Percentiles rank a stretch among this genome's conserved stretches.
Conservation (phyloP, 352 stramenopile genomes). For the Phytopythium litorale region DNA sequence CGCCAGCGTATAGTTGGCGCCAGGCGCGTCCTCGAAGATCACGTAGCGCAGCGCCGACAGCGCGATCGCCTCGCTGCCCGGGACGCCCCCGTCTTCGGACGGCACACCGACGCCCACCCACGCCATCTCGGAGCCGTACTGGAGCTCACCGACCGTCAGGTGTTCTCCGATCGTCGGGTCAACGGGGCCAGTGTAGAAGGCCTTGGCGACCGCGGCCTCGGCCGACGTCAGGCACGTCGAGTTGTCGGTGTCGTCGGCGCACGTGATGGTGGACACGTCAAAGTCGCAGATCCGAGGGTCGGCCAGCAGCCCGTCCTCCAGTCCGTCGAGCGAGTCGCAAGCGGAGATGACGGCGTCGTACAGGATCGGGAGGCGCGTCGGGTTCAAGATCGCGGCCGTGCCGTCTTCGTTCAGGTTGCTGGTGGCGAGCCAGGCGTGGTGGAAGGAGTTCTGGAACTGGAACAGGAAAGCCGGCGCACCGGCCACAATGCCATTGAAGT, state of each 20-base stretch:
- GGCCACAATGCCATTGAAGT: slow-evolving; percentile 39
- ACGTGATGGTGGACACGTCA: slow-evolving; percentile 25
- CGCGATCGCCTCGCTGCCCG: slow-evolving; percentile 28
- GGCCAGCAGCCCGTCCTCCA: slow-evolving; percentile 32
- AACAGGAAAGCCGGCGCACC: slow-evolving; percentile 36
- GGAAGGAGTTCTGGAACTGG: slow-evolving; percentile 37
- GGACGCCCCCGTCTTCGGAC: slow-evolving; percentile 14
- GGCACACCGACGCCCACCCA: slow-evolving; percentile 40
- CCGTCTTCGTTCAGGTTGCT: slow-evolving; percentile 28
- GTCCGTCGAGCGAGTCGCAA: slow-evolving; percentile 30
- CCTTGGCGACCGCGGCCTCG: slow-evolving; percentile 23
- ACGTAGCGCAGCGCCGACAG: slow-evolving; percentile 38
- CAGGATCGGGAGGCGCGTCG: slow-evolving; percentile 24
- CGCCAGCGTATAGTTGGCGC: slow-evolving; percentile 34
- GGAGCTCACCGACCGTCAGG: slow-evolving; percentile 36
- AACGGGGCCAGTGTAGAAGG: slow-evolving; percentile 37
- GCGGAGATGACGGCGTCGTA: slow-evolving; percentile 31
- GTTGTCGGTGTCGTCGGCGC: slow-evolving; percentile 23
- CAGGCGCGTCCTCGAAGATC: slow-evolving; percentile 31
- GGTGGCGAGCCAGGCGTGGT: slow-evolving; percentile 32
- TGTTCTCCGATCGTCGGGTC: slow-evolving; percentile 20
- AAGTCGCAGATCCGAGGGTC: slow-evolving; percentile 35
- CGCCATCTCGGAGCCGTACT: slow-evolving; percentile 37
- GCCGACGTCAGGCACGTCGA: slow-evolving; percentile 28
- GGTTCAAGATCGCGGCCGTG: slow-evolving; percentile 18